Evolutionary conservation across 2,329 filamentous ascomycete species (phyloP).

Genomic region (Hyphodiscus sp.): DNA sequence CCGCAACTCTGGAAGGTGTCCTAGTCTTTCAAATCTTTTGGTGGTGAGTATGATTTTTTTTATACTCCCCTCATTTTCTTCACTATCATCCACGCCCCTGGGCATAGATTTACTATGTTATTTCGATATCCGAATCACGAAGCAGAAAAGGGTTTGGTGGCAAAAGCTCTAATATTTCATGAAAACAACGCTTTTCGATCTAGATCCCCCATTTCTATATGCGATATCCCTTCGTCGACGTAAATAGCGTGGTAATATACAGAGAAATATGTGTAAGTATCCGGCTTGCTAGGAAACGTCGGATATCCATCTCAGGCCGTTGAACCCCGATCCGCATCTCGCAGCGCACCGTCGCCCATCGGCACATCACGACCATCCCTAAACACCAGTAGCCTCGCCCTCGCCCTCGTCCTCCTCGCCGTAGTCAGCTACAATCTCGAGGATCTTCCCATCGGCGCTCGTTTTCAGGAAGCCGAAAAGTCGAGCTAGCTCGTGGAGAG

Average conservation of each 20-base stretch:
- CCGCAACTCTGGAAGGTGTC: no score
- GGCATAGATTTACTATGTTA: no score
- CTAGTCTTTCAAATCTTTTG: no score
- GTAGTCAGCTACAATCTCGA: conserved; percentile 23
- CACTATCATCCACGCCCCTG: no score
- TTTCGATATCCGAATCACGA: no score
- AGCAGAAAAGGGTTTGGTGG: not conserved
- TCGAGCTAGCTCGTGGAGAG: conserved; percentile 35
- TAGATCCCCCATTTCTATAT: not conserved
- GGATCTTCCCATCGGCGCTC: conserved; percentile 30
- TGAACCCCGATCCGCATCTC: no score
- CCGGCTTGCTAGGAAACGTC: no score
- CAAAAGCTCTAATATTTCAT: not conserved
- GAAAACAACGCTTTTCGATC: not conserved
- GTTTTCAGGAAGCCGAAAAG: conserved; percentile 39
- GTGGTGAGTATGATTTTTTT: no score
- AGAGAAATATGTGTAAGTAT: not conserved
- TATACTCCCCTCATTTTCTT: no score
- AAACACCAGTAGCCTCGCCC: conserved; percentile 25
- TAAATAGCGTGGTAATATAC: not conserved
- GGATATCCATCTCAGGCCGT: no score
- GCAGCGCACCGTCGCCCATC: not conserved
- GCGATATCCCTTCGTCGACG: not conserved
- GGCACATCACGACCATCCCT: conserved; percentile 12
- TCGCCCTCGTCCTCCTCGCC: conserved; percentile 49